Evolutionary conservation across 495 filamentous ascomycete species (phyloP).

Genomic region (Aspergillus wentii): DNA sequence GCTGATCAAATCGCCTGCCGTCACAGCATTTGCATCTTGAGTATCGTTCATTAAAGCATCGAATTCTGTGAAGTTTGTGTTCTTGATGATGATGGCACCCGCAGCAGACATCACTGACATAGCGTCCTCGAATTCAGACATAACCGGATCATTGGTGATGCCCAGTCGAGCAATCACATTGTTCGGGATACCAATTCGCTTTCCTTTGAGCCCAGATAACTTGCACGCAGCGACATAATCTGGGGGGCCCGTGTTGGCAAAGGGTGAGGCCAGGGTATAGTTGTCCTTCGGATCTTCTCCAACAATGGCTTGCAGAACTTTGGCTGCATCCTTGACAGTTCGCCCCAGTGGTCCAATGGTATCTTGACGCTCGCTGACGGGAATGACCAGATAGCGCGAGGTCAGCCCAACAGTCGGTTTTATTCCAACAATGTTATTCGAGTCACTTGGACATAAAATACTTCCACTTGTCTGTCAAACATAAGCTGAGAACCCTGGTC

Average conservation of each 20-base stretch:
- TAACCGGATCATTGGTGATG: conserved; percentile 18
- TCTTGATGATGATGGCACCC: conserved; percentile 48
- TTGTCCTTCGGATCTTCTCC: conserved; percentile 44
- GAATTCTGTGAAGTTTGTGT: conserved; percentile 48
- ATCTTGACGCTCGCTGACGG: conserved; percentile 58
- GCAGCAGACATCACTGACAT: conserved; percentile 36
- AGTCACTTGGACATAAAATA: conserved; percentile 47
- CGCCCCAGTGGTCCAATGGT: conserved; percentile 62
- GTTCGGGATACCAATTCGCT: conserved; percentile 47
- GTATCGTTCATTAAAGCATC: conserved; percentile 32
- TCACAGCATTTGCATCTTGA: conserved; percentile 20
- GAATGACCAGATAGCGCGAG: conserved; percentile 55
- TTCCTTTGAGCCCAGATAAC: conserved; percentile 37
- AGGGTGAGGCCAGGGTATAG: conserved; percentile 50
- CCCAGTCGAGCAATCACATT: conserved; percentile 34
- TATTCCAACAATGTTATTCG: conserved; percentile 56
- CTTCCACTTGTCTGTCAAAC: conserved; percentile 45
- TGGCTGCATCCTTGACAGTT: conserved; percentile 62
- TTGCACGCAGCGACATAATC: conserved; percentile 51
- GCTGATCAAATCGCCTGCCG: conserved; percentile 42
- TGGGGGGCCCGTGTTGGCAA: conserved; percentile 29
- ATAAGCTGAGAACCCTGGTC: too few relatives aligned
- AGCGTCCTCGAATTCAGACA: conserved; percentile 41
- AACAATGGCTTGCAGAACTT: conserved; percentile 58
- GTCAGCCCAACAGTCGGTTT: conserved; percentile 71